Evolutionary conservation across 2,329 filamentous ascomycete species (phyloP).

Genomic region (Botrytis sinoallii): DNA sequence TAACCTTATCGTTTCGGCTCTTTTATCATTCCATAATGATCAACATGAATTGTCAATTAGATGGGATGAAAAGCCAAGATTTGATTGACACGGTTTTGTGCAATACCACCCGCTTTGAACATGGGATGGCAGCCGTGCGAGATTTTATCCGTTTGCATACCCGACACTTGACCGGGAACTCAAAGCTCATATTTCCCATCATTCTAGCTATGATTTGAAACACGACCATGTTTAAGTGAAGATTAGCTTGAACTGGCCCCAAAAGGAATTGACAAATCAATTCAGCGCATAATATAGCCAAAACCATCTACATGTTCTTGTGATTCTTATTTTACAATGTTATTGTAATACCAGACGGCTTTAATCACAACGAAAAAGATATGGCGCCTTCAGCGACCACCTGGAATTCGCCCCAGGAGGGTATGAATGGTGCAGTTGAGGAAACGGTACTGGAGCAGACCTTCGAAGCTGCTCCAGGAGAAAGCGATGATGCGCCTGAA

Average conservation of each 20-base stretch:
- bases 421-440: slow-evolving; percentile 7
- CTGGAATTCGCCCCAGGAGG: slow-evolving; percentile 28
- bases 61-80: slow-evolving; percentile 1
- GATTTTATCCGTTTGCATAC: neutral
- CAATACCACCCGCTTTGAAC: slow-evolving; percentile 1
- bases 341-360: slow-evolving; percentile 20
- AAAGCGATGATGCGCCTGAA: neutral
- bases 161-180: neutral
- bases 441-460: slow-evolving; percentile 5
- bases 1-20: neutral
- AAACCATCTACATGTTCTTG: neutral
- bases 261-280: neutral
- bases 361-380: slow-evolving; percentile 8
- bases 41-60: neutral
- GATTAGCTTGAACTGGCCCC: neutral
- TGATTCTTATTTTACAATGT: neutral
- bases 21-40: neutral
- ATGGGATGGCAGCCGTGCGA: slow-evolving; percentile 18
- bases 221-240: neutral
- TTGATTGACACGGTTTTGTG: neutral
- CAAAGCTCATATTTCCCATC: neutral
- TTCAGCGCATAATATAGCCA: neutral
- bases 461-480: neutral
- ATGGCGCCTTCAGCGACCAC: slow-evolving; percentile 36
- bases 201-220: neutral